A percentile compares a stretch with the other conserved stretches of the same genome.
Evolutionary conservation across 805 yeast species (phyloP).

Genomic region (Wickerhamomyces strasburgensis): DNA sequence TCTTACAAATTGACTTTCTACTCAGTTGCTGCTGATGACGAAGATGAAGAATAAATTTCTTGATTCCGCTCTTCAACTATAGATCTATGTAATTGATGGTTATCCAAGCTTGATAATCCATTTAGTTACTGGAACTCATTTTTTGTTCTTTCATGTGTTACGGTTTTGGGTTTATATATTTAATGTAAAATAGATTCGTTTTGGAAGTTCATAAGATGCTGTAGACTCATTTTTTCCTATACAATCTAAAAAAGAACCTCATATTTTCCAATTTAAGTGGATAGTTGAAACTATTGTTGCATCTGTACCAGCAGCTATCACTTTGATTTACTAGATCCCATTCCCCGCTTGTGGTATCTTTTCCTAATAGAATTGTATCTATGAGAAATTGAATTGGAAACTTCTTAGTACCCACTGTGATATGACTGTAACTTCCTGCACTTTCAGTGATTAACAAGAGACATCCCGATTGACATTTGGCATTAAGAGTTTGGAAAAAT

Average conservation of each 20-base stretch:
- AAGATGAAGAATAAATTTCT: constrained; percentile 78
- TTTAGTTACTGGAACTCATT: constrained; percentile 14
- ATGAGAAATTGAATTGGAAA: constrained; percentile 81
- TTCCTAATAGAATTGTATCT: constrained; percentile 65
- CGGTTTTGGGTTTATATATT: constrained; percentile 14
- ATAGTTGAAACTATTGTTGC: constrained; percentile 48
- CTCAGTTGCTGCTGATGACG: constrained; percentile 97
- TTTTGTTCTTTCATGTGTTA: constrained; percentile 14
- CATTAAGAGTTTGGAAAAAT: constrained; percentile 49
- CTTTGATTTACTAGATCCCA: constrained; percentile 65
- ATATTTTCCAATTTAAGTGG: constrained; percentile 75
- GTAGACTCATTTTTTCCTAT: constrained; percentile 41
- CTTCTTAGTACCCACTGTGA: constrained; percentile 65
- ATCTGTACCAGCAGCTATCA: constrained; percentile 81
- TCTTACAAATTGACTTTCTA: constrained; percentile 97
- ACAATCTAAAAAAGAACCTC: constrained; percentile 79
- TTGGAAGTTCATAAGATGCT: constrained; percentile 8
- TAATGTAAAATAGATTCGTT: constrained; percentile 18
- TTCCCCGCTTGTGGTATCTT: constrained; percentile 38
- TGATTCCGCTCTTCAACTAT: background rate
- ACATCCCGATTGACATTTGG: constrained; percentile 50
- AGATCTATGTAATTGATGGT: constrained; percentile 13
- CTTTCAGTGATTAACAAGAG: constrained; percentile 70
- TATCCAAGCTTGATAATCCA: constrained; percentile 7
- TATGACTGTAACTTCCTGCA: constrained; percentile 86